Conservation (phyloP, 1,284 basidiomycete genomes). For the Filobasidium uniguttulatum region DNA sequence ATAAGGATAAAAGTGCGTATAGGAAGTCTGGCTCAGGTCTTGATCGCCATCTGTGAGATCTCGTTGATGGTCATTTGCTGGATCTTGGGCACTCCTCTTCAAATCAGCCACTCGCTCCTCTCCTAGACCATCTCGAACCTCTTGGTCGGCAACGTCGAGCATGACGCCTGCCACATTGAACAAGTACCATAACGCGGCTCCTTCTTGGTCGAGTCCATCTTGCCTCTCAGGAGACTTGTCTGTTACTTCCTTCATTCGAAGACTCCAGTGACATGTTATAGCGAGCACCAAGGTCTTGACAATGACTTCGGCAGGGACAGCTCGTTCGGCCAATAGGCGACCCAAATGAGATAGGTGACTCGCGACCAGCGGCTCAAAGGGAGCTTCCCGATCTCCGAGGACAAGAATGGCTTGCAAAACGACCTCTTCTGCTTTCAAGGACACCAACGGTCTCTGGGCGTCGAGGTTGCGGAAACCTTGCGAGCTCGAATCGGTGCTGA, state of each 20-base stretch:
- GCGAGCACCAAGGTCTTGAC: slow-evolving; percentile 58
- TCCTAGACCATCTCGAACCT: slow-evolving; percentile 34
- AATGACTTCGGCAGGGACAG: slow-evolving; percentile 62
- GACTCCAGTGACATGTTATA: slow-evolving; percentile 68
- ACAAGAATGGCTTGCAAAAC: slow-evolving; percentile 7
- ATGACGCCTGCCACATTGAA: slow-evolving; percentile 55
- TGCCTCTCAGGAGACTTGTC: too few species aligned
- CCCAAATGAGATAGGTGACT: slow-evolving; percentile 36
- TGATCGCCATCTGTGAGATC: slow-evolving; percentile 20
- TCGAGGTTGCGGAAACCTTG: slow-evolving; percentile 15
- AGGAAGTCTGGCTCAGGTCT: slow-evolving; percentile 31
- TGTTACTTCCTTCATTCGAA: slow-evolving; percentile 41
- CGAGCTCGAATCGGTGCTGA: slow-evolving; percentile 29
- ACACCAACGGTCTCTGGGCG: not conserved
- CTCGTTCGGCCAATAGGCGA: slow-evolving; percentile 49
- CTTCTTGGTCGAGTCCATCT: slow-evolving; percentile 3
- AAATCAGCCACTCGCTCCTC: slow-evolving; percentile 37
- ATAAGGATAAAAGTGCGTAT: slow-evolving; percentile 52
- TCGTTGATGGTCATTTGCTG: slow-evolving; percentile 34
- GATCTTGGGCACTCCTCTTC: too few species aligned
- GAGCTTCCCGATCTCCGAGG: not conserved
- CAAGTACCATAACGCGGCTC: slow-evolving; percentile 58
- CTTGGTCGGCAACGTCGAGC: slow-evolving; percentile 50
- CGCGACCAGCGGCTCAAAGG: slow-evolving; percentile 3
- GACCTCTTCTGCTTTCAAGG: slow-evolving; percentile 8